Evolutionary conservation across 2,329 filamentous ascomycete species (phyloP), one percentile per base, ranked within the genome.

Genomic region (Talaromyces atroroseus): DNA sequence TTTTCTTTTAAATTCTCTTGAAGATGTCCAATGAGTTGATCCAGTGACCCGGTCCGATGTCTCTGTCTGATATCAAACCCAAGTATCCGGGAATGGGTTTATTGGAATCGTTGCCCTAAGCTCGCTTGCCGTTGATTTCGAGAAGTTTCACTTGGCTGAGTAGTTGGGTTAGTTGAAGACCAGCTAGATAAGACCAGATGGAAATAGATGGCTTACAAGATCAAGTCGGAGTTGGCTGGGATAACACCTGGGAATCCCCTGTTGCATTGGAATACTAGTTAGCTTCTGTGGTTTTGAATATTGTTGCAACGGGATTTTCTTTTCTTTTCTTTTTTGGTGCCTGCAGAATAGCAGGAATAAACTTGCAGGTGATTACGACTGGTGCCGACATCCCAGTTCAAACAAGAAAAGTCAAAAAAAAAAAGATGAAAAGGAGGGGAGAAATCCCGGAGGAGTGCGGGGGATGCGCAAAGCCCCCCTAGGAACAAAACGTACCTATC

Each of bases 181-280:
- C 3, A 29, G 32, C 6, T 26, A 11, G 38, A 12, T 40, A 54
- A 10, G 36, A 29, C 56, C 14, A 34, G 34, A 18, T 40, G 38
- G 18, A 18, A 32, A 23, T 57, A 20, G 49, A 56, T 36, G 23
- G 83, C 89, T 80, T 81, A 94, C 90, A 95, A 95, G 77, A 95
- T 81, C 60, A 95, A 80, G 62, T 80, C 84, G n/a, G 89, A 77
- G 65, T 87, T 83, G 40, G 85, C 74, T 59, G 90, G 90, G 61
- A 95, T 95, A 66, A 86, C 78, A 57, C 84, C 86, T 34, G 87
- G 84, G 78, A 92, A 94, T 56, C 90, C 90, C 64, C 88, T 91
- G 56, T 59, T 54, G 16, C 20, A 29, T 23, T 10, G 2, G 29
- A 54, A 34, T 54, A 44, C 58, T 34, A 45, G 52, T 44, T 44